Conservation (phyloP, 2,329 filamentous ascomycete genomes). For the Penicillium sp. region DNA sequence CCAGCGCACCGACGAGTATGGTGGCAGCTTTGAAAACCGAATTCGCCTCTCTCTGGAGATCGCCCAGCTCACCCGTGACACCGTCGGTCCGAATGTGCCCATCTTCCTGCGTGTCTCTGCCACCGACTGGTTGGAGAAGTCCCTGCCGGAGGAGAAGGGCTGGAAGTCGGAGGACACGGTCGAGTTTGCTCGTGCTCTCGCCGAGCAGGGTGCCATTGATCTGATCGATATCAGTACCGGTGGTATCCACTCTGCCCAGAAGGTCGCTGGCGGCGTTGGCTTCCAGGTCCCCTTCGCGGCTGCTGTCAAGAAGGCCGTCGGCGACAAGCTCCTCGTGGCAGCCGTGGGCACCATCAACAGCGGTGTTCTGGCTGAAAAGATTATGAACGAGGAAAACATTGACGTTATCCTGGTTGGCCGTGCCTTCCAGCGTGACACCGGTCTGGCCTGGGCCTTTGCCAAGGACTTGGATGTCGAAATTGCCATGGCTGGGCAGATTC, state of each 20-base stretch:
- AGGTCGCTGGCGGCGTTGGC: conserved; percentile 54
- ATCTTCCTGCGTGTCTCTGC: conserved; percentile 72
- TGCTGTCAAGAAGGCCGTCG: conserved; percentile 71
- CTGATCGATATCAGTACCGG: conserved; percentile 80
- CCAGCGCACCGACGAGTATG: conserved; percentile 62
- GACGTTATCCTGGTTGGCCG: conserved; percentile 66
- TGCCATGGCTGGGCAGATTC: conserved; percentile 35
- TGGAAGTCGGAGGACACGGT: conserved; percentile 70
- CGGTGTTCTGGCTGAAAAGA: conserved; percentile 67
- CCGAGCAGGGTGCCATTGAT: conserved; percentile 70
- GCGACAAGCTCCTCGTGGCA: conserved; percentile 69
- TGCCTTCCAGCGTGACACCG: conserved; percentile 30
- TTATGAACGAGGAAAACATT: conserved; percentile 54
- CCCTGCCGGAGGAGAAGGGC: conserved; percentile 54
- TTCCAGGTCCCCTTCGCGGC: conserved; percentile 77
- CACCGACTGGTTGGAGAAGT: conserved; percentile 72
- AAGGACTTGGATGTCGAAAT: conserved; percentile 35
- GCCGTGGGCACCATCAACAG: conserved; percentile 74
- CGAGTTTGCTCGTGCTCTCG: conserved; percentile 66
- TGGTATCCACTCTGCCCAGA: conserved; percentile 62
- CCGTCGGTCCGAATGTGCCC: conserved; percentile 68
- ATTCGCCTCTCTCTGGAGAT: conserved; percentile 68
- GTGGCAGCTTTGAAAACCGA: conserved; percentile 62
- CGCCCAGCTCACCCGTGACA: conserved; percentile 61
- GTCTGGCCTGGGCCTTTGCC: conserved; percentile 30